Evolutionary conservation across 495 filamentous ascomycete genomes (phyloP).

Genomic region (Stereocaulon alpinum): DNA sequence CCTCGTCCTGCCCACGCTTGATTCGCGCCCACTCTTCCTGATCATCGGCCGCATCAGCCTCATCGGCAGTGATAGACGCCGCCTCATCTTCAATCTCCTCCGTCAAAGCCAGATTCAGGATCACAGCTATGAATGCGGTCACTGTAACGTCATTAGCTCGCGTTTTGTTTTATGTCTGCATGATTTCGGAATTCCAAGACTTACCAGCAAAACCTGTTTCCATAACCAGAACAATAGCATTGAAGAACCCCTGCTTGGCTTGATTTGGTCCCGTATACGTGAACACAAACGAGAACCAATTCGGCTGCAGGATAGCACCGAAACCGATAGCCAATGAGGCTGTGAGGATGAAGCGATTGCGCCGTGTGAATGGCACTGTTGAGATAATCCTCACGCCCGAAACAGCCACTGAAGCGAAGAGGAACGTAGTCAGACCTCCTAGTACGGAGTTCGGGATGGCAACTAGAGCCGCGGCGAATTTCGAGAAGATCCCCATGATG

Average conservation of each 20-base stretch:
- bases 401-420: constrained; percentile 75
- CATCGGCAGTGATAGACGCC: constrained; percentile 17
- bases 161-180: not conserved
- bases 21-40: constrained; percentile 19
- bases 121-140: constrained; percentile 57
- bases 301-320: constrained; percentile 71
- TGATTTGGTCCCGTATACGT: constrained; percentile 60
- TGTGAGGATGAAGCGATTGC: constrained; percentile 82
- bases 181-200: not conserved
- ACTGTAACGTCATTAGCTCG: not conserved
- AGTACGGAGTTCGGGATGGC: constrained; percentile 72
- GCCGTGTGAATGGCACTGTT: constrained; percentile 66
- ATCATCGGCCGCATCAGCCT: constrained; percentile 19
- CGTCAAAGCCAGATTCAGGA: constrained; percentile 63
- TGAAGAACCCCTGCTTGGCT: constrained; percentile 63
- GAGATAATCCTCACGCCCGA: constrained; percentile 80
- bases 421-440: constrained; percentile 89
- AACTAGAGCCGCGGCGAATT: constrained; percentile 82
- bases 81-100: constrained; percentile 60
- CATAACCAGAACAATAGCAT: constrained; percentile 73
- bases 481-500: constrained; percentile 82
- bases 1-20: constrained; percentile 9
- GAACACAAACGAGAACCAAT: constrained; percentile 69
- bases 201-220: constrained; percentile 52
- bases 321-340: constrained; percentile 67